A percentile compares a stretch with the other conserved stretches of the same genome.
These are phyloP conservation scores for Proliferodiscus dingleyae DNA, from an alignment of 2,329 filamentous ascomycete genomes.

Conservation along the genomic window DNA sequence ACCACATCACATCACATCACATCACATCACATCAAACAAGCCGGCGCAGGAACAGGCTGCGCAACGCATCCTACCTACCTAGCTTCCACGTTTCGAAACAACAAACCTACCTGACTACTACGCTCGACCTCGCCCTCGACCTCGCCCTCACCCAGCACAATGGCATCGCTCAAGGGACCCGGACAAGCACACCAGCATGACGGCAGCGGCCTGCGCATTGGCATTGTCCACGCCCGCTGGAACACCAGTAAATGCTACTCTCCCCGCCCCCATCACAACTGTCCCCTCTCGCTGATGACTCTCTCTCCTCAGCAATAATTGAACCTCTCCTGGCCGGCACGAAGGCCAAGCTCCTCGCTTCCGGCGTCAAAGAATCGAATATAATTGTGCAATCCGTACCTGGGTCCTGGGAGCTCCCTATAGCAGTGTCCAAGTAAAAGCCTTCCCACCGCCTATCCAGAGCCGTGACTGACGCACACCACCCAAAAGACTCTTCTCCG, in stretches of 20 bases:
- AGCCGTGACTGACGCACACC: conserved; percentile 10
- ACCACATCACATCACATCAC: background rate
- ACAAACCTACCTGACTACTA: conserved; percentile 1
- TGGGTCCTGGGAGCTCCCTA: conserved; percentile 90
- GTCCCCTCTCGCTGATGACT: background rate
- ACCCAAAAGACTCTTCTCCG: conserved; percentile 69
- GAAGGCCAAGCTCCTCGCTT: conserved; percentile 68
- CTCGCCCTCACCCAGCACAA: no score
- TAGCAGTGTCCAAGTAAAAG: conserved; percentile 63
- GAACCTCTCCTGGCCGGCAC: conserved; percentile 76
- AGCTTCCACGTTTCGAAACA: background rate
- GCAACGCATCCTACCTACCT: background rate
- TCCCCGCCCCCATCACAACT: conserved; percentile 7
- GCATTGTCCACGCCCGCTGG: conserved; percentile 95
- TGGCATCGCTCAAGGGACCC: conserved; percentile 50
- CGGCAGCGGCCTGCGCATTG: conserved; percentile 76
- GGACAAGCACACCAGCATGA: conserved; percentile 57
- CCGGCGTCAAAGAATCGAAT: conserved; percentile 81
- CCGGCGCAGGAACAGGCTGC: background rate
- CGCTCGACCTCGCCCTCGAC: no score
- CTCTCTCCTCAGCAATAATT: conserved; percentile 65
- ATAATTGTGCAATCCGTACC: conserved; percentile 88
- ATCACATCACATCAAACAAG: background rate
- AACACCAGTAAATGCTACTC: conserved; percentile 47
- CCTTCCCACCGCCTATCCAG: background rate